Conservation (phyloP, 2,329 filamentous ascomycete genomes). For the Alternaria sp. region DNA sequence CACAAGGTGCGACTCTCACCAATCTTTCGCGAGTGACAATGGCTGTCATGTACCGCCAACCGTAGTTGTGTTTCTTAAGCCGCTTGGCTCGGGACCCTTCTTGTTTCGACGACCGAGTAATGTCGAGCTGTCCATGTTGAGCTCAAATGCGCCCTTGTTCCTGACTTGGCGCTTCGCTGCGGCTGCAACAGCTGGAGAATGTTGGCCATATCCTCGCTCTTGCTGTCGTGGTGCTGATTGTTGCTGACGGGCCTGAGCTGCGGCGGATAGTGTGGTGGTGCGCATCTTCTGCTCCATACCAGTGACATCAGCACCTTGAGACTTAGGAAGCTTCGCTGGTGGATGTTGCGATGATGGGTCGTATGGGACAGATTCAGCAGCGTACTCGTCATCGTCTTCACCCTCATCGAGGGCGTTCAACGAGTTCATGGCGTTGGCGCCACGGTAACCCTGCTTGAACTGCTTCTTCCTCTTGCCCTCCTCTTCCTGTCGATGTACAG, state of each 20-base stretch:
- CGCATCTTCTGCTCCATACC: constrained; percentile 88
- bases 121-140: constrained; percentile 90
- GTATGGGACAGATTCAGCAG: constrained; percentile 67
- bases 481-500: constrained; percentile 95
- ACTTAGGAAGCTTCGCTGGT: constrained; percentile 73
- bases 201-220: constrained; percentile 83
- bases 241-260: constrained; percentile 67
- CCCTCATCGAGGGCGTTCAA: constrained; percentile 72
- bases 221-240: constrained; percentile 52
- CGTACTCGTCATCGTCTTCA: constrained; percentile 71
- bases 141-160: constrained; percentile 85
- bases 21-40: constrained; percentile 39
- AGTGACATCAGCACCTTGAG: constrained; percentile 68
- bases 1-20: constrained; percentile 29
- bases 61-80: constrained; percentile 55
- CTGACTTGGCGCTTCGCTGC: constrained; percentile 83
- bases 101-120: constrained; percentile 76
- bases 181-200: constrained; percentile 82
- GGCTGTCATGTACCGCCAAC: constrained; percentile 46
- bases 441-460: constrained; percentile 73
- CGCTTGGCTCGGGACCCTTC: constrained; percentile 55
- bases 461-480: constrained; percentile 92
- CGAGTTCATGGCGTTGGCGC: constrained; percentile 69
- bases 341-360: constrained; percentile 57
- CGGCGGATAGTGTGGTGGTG: constrained; percentile 77